A percentile compares a stretch with the other conserved stretches of the same genome.
Evolutionary conservation across 257 asterid genomes (phyloP).

Genomic region (Ajuga chamaepitys): DNA sequence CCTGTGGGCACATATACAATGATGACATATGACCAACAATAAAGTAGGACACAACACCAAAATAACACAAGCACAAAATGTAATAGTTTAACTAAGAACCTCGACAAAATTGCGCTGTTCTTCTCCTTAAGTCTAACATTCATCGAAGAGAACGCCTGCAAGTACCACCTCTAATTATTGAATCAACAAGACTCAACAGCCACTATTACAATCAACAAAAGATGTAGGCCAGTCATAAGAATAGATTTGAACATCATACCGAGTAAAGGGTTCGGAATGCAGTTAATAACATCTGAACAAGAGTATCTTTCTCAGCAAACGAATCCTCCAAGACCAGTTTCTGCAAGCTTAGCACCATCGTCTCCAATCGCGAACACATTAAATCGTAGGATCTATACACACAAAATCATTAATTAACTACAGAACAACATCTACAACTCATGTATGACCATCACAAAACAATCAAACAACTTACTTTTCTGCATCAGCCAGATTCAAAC

Average conservation of each 20-base stretch:
- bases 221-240: not conserved
- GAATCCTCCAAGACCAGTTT: constrained; percentile 39
- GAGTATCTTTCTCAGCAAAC: constrained; percentile 45
- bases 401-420: not conserved
- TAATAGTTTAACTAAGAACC: constrained; percentile 34
- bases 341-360: constrained; percentile 35
- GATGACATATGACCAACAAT: constrained; percentile 1
- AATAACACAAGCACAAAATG: not conserved
- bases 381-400: constrained; percentile 54
- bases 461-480: constrained; percentile 41
- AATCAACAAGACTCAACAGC: not conserved
- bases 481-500: constrained; percentile 40
- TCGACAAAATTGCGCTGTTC: constrained; percentile 36
- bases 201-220: not conserved
- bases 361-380: constrained; percentile 45
- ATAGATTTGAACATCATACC: constrained; percentile 38
- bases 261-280: constrained; percentile 41
- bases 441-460: not conserved
- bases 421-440: not conserved
- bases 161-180: constrained; percentile 19
- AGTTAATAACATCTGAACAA: constrained; percentile 41
- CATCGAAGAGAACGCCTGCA: constrained; percentile 74
- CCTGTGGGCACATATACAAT: constrained; percentile 38
- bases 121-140: constrained; percentile 37
- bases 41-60: constrained; percentile 1